Conservation (phyloP, 176 grass and related monocot genomes). For the Miscanthus lutarioriparius region DNA sequence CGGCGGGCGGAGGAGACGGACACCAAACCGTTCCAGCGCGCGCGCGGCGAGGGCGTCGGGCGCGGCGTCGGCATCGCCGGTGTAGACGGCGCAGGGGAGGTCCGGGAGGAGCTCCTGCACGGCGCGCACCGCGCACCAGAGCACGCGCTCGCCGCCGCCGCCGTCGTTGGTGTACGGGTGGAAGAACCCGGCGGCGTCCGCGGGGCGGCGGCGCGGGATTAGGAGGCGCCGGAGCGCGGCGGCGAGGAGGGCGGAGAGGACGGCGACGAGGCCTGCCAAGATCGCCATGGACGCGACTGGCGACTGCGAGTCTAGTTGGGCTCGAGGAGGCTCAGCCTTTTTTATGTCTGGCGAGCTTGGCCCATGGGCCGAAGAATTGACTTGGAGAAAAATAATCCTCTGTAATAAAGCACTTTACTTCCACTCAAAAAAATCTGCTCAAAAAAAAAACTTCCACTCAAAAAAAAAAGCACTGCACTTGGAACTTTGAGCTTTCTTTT, state of each 20-base stretch:
- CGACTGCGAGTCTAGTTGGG: not conserved
- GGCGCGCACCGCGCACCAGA: constrained; percentile 90
- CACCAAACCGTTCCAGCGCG: constrained; percentile 72
- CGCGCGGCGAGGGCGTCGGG: constrained; percentile 53
- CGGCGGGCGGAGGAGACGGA: constrained; percentile 61
- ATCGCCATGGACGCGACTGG: constrained; percentile 47
- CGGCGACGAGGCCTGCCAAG: constrained; percentile 32
- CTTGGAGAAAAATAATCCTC: too few relatives aligned
- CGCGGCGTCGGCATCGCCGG: constrained; percentile 74
- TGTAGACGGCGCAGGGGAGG: constrained; percentile 72
- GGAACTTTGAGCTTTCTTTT: too few relatives aligned
- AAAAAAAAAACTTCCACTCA: too few relatives aligned
- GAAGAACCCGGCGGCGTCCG: constrained; percentile 59
- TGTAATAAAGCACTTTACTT: too few relatives aligned
- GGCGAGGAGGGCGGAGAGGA: constrained; percentile 33
- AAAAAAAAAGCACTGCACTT: too few relatives aligned
- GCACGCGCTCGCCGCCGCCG: constrained; percentile 84
- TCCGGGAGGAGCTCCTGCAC: constrained; percentile 70
- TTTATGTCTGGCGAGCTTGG: not conserved
- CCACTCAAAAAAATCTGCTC: too few relatives aligned
- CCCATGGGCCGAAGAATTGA: not conserved
- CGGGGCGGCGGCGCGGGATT: not conserved
- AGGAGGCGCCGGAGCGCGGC: constrained; percentile 24
- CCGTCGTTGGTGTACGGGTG: constrained; percentile 97
- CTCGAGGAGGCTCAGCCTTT: not conserved